These are phyloP conservation scores for Tetrapyrgos nigripes DNA, from an alignment of 1,284 basidiomycete genomes.

Conservation along the genomic window DNA sequence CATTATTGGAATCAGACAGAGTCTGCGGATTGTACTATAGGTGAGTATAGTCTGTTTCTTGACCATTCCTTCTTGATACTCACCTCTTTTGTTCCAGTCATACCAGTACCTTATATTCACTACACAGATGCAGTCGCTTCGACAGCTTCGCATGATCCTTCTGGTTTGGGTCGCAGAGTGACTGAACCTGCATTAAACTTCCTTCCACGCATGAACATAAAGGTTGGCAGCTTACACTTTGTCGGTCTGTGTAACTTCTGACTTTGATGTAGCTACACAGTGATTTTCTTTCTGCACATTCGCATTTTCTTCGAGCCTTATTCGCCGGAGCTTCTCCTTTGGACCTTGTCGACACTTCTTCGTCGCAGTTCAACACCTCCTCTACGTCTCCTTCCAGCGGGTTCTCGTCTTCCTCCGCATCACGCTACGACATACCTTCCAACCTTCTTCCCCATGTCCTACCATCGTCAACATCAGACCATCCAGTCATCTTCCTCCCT, in stretches of 20 bases:
- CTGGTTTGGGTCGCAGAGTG: constrained; percentile 49
- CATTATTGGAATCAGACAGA: constrained; percentile 75
- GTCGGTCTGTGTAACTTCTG: constrained; percentile 17
- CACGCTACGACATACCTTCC: constrained; percentile 44
- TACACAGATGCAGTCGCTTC: constrained; percentile 34
- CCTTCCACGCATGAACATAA: constrained; percentile 63
- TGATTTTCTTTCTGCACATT: constrained; percentile 77
- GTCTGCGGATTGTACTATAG: constrained; percentile 76
- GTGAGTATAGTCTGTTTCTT: constrained; percentile 48
- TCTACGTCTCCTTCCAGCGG: constrained; percentile 25
- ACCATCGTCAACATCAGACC: constrained; percentile 59
- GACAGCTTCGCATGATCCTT: constrained; percentile 30
- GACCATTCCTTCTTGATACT: neutral
- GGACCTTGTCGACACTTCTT: constrained; percentile 54
- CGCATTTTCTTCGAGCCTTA: constrained; percentile 68
- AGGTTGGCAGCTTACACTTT: constrained; percentile 46
- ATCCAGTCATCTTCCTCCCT: constrained; percentile 76
- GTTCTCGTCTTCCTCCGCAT: constrained; percentile 24
- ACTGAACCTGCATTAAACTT: constrained; percentile 59
- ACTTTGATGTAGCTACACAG: constrained; percentile 62
- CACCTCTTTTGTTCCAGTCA: constrained; percentile 44
- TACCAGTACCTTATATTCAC: constrained; percentile 52
- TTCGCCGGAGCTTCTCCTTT: constrained; percentile 69
- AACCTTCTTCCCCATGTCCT: constrained; percentile 69
- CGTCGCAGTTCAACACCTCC: constrained; percentile 31